Percentiles rank a stretch among this genome's conserved stretches.
Evolutionary conservation across 345 rosid genomes (phyloP).

Genomic region (Salix caprea): DNA sequence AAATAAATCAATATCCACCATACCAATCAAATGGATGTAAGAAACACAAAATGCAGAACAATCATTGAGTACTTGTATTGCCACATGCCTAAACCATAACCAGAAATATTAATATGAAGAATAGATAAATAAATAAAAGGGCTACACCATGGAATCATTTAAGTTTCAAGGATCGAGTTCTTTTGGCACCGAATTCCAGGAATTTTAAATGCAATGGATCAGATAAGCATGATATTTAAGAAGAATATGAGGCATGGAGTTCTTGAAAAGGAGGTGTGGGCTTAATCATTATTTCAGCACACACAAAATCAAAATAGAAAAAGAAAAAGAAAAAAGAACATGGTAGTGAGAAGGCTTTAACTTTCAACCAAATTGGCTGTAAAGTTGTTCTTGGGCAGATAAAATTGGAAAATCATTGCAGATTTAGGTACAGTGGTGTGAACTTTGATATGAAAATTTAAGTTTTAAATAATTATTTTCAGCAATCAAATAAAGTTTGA

Average conservation of each 20-base stretch:
- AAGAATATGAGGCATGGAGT: not conserved
- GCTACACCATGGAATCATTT: not conserved
- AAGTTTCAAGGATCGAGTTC: not conserved
- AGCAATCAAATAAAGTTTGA: not conserved
- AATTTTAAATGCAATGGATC: not conserved
- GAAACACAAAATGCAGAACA: not conserved
- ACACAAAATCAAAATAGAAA: not conserved
- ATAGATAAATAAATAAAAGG: not conserved
- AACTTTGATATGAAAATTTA: not conserved
- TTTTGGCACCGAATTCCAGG: not conserved
- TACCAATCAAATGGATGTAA: not conserved
- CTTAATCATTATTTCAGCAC: constrained; percentile 8
- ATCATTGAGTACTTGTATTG: not conserved
- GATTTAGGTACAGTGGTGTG: not conserved
- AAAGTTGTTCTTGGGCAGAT: not conserved
- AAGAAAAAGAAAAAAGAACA: too few relatives aligned
- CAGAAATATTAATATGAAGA: not conserved
- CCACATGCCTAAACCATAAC: not conserved
- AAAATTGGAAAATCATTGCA: not conserved
- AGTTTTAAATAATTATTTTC: not conserved
- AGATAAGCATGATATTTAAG: not conserved
- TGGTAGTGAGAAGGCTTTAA: not conserved
- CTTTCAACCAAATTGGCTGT: not conserved
- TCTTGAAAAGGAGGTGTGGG: not conserved
- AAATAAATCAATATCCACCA: not conserved